Percentiles rank a stretch among this genome's conserved stretches.
These are phyloP conservation scores for Capillidium heterosporum DNA, from an alignment of 371 early-diverging fungal species.

Conservation along the genomic window DNA sequence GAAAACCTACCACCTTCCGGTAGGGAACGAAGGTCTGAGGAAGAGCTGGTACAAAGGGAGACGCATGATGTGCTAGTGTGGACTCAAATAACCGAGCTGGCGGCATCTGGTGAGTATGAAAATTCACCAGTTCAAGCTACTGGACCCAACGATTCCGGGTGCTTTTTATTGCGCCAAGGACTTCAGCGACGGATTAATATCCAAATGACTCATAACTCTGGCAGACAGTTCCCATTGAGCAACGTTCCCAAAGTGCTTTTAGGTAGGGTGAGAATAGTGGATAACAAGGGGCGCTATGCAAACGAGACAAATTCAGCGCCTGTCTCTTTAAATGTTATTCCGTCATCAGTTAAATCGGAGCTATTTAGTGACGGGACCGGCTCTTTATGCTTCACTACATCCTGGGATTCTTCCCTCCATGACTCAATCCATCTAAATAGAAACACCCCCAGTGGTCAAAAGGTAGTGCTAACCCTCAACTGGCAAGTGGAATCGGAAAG, in stretches of 20 bases:
- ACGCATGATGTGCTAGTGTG: slow-evolving; percentile 49
- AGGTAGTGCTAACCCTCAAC: slow-evolving; percentile 29
- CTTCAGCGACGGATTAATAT: slow-evolving; percentile 58
- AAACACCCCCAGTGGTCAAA: slow-evolving; percentile 34
- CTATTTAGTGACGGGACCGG: slow-evolving; percentile 41
- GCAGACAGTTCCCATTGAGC: slow-evolving; percentile 43
- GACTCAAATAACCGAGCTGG: slow-evolving; percentile 46
- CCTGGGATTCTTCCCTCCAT: slow-evolving; percentile 77
- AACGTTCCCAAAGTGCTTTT: slow-evolving; percentile 29
- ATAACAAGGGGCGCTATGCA: slow-evolving; percentile 30
- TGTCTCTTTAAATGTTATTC: not conserved
- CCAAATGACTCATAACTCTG: slow-evolving; percentile 54
- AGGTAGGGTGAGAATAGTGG: slow-evolving; percentile 43
- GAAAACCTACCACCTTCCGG: slow-evolving; percentile 9
- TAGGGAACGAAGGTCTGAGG: slow-evolving; percentile 35
- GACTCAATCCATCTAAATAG: slow-evolving; percentile 50
- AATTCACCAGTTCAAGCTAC: slow-evolving; percentile 41
- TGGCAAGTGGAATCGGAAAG: slow-evolving; percentile 39
- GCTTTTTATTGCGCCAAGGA: slow-evolving; percentile 65
- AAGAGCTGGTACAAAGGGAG: slow-evolving; percentile 40
- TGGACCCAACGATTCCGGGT: slow-evolving; percentile 30
- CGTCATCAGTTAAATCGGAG: slow-evolving; percentile 16
- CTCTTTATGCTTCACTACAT: slow-evolving; percentile 28
- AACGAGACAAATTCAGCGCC: not conserved
- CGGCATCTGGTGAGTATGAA: slow-evolving; percentile 47